Evolutionary conservation across 495 filamentous ascomycete species (phyloP), one percentile per base, ranked within the genome.

Genomic region (Hypoxylon intermedium): DNA sequence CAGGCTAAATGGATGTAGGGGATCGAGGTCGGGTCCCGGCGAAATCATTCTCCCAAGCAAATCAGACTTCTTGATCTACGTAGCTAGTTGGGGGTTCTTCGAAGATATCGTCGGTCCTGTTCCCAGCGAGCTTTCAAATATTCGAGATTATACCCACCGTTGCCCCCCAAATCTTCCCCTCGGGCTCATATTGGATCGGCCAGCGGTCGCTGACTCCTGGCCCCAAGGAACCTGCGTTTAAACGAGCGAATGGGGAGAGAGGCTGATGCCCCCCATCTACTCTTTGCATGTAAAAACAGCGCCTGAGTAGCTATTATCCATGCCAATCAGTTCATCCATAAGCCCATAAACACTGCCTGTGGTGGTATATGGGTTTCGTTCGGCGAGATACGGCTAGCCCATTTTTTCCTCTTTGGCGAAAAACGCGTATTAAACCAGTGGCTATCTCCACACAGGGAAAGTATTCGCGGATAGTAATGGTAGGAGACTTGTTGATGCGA

Each of bases 31-130:
- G 62, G 57, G 51, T 48, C 62, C 45, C 62, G 62, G 62, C 50
- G 33, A 65, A 65, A 65, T 65, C 62, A 57, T 61, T 65, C 51
- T 57, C 57, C 62, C 48, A 56, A 58, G 26, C 55, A 53, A 65
- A 60, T 65, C 54, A 65, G 12, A 6, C 9, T 31, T 15, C 11
- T 37, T 33, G 19, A 31, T 53, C 33, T 24, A 36, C 20, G 53
- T 43, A 37, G 19, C 26, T 53, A 52, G 42, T 54, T 65, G 44
- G 49, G 44, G 51, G 43, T 7, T 44, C 23, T 43, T 16, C 9
- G 6, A 12, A 49, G n/a, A 24, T 19, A 1, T 53, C 21, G 53
- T 63, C 53, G 60, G 60, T n/a, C 31, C 30, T 36, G 49, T 54
- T 46, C 20, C 36, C 51, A 65, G 61, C 49, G 56, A 59, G 38